These are phyloP conservation scores for Curvularia eragrostidis DNA, from an alignment of 2,329 filamentous ascomycete species.

Conservation along the genomic window DNA sequence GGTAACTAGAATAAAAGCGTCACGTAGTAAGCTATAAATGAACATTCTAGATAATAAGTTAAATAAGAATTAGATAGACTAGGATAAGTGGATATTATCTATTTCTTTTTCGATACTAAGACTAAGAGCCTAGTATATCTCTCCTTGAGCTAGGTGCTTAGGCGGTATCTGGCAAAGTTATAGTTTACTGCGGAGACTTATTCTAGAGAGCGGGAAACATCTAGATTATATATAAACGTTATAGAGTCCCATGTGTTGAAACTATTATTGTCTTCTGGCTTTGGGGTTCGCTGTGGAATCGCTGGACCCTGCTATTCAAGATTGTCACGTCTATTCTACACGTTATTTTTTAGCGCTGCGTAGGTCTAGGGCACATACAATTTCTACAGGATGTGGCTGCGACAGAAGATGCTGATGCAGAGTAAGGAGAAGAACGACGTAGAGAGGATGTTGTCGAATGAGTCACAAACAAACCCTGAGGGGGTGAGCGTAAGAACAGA, in stretches of 20 bases:
- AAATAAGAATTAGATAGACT: constrained; percentile 68
- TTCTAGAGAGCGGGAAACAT: constrained; percentile 68
- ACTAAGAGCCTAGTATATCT: constrained; percentile 64
- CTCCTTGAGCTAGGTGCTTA: constrained; percentile 67
- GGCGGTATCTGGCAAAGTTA: constrained; percentile 53
- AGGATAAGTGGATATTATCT: constrained; percentile 60
- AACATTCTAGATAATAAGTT: constrained; percentile 61
- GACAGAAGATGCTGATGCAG: neutral
- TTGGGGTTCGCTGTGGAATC: neutral
- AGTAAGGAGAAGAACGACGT: neutral
- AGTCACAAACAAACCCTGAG: neutral
- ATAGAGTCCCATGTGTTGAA: constrained; percentile 48
- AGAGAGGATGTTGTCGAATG: neutral
- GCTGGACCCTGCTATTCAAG: neutral
- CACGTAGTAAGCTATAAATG: constrained; percentile 51
- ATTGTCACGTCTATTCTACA: neutral
- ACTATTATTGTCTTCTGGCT: neutral
- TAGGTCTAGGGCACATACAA: neutral
- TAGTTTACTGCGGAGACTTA: constrained; percentile 61
- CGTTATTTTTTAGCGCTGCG: constrained; percentile 24
- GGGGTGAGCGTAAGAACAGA: no score
- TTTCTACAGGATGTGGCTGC: neutral
- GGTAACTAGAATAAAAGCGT: constrained; percentile 63
- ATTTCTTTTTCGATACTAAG: constrained; percentile 62
- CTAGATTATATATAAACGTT: constrained; percentile 61